phyloP scores from a whole-genome alignment of 768 basidiomycete genomes.

The Suillus lakei region DNA sequence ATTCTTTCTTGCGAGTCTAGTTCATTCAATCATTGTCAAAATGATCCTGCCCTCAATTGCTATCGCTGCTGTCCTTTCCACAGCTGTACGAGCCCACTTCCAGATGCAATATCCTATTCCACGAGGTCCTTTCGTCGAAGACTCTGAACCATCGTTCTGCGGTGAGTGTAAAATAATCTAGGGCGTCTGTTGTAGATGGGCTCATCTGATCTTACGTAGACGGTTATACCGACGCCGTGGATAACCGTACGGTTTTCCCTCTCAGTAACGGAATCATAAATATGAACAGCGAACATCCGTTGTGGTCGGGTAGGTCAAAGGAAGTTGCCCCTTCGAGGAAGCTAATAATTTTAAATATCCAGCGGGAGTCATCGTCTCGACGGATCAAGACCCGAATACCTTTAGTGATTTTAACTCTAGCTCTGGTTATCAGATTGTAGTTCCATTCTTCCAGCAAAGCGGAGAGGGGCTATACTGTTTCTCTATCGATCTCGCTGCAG shows the following conservation, averaged over 20 bases:
- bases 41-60: constrained; percentile 43
- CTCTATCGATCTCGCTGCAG: constrained; percentile 60
- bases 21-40: neutral
- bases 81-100: constrained; percentile 72
- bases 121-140: constrained; percentile 69
- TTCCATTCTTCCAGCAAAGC: constrained; percentile 52
- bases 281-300: constrained; percentile 67
- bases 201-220: constrained; percentile 44
- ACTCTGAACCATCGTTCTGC: constrained; percentile 65
- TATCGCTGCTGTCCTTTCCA: constrained; percentile 42
- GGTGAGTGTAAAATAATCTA: constrained; percentile 46
- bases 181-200: neutral
- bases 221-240: constrained; percentile 57
- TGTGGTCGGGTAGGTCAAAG: constrained; percentile 56
- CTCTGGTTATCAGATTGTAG: constrained; percentile 39
- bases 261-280: constrained; percentile 63
- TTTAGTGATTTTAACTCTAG: constrained; percentile 65
- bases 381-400: constrained; percentile 58
- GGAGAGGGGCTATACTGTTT: constrained; percentile 73
- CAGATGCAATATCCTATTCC: constrained; percentile 77
- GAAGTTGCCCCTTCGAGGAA: neutral
- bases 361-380: constrained; percentile 63
- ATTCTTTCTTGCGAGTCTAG: neutral
- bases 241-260: constrained; percentile 72
- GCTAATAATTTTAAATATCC: constrained; percentile 12